Evolutionary conservation across 176 grass and related monocot species (phyloP).

Genomic region (bread wheat (Triticum aestivum)): DNA sequence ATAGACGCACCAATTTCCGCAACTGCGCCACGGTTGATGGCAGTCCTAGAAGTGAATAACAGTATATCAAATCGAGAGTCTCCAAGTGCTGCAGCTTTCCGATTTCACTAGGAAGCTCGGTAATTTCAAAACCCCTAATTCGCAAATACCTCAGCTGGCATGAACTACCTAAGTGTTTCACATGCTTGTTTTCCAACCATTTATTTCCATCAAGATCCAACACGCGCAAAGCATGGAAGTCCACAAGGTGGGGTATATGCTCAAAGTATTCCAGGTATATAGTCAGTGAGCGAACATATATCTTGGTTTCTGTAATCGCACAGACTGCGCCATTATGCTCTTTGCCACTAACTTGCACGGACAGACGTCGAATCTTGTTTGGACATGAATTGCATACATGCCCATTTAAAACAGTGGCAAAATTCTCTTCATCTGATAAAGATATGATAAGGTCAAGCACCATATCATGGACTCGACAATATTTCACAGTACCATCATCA

Average conservation of each 20-base stretch:
- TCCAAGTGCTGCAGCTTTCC: background rate
- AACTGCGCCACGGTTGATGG: background rate
- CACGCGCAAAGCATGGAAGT: background rate
- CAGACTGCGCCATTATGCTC: background rate
- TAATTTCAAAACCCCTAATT: accelerated
- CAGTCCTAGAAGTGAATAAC: background rate
- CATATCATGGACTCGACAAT: background rate
- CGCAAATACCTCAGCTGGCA: background rate
- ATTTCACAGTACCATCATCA: background rate
- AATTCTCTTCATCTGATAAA: background rate
- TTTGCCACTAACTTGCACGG: background rate
- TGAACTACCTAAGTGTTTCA: background rate
- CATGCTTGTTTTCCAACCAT: background rate
- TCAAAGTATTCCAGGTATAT: no score
- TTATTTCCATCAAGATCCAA: background rate
- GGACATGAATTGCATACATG: background rate
- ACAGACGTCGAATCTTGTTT: background rate
- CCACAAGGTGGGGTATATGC: background rate
- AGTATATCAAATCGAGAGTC: background rate
- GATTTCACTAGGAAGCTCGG: background rate
- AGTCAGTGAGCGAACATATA: background rate
- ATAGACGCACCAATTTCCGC: background rate
- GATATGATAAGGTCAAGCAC: background rate
- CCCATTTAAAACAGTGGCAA: background rate
- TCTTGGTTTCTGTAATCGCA: background rate